Base-by-base conservation (phyloP, 495 filamentous ascomycete genomes). In the Bathelium albidoporum region DNA sequence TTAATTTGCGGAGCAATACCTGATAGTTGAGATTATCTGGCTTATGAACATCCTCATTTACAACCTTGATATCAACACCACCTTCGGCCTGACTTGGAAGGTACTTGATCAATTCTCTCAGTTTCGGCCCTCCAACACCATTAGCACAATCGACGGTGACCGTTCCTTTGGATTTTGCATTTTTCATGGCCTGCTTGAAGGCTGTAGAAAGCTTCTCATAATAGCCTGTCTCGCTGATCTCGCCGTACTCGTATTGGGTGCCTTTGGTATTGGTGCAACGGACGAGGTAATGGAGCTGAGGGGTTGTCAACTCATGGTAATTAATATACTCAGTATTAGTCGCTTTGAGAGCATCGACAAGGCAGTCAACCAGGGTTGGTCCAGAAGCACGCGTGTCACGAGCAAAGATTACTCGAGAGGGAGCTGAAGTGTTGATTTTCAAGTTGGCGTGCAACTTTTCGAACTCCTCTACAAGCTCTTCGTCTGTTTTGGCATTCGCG, bases 131-230 rank as follows among this genome's bases (percentile, higher is more conserved):
- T 62, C 94, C 94, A 65, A 98, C 90, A 71, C 94, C 94, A 70
- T 98, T 98, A 61, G 94, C 94, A 71, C 94, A 96, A 73, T 98
- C 94, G 2, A 98, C 91, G 10, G 85, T 90, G 65, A 98, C 76
- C 32, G 79, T 72, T 7, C 91, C 91, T 60, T 79, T 78, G 61
- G 88, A 75, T 70, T 85, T 90, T 67, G 86, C 84, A 59, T 87
- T 83, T 66, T 84, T 81, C 79, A 96, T 87, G 41, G 91, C 89
- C 66, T 81, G 81, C 72, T 86, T 70, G 73, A 95, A 96, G 14
- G 94, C 89, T 39, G 79, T 77, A 29, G 83, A 82, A 34, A 96
- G 81, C 77, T 98, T 98, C 78, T 95, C 82, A 74, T 97, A 97
- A 76, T 98, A 98, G 24, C 94, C 94, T 62, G 83, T 76, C 76